Evolutionary conservation across 23 red algal species (phyloP).

Genomic region (Gracilaria gracilis): DNA sequence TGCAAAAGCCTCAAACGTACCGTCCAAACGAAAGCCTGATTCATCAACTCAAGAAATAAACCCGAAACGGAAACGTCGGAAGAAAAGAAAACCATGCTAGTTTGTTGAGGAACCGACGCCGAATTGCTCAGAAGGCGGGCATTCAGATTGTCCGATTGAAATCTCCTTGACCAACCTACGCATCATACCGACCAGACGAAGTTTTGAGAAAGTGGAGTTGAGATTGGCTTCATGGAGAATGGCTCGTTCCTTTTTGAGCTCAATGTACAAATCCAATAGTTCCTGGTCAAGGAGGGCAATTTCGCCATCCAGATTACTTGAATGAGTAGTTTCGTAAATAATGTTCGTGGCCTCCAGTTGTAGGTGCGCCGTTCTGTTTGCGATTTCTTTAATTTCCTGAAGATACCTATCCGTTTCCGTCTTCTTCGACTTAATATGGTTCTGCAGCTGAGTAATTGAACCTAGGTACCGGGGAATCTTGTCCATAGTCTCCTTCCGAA

Average conservation of each 20-base stretch:
- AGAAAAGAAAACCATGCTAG: conserved; percentile 13
- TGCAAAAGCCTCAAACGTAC: not conserved
- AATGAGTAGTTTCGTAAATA: conserved; percentile 59
- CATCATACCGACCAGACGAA: conserved; percentile 56
- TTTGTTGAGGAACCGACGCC: not conserved
- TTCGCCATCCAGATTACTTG: conserved; percentile 24
- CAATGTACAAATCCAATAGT: conserved; percentile 34
- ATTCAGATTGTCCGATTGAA: conserved; percentile 17
- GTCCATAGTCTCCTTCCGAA: conserved; percentile 46
- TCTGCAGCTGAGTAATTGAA: conserved; percentile 46
- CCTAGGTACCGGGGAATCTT: conserved; percentile 26
- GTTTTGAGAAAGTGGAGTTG: conserved; percentile 50
- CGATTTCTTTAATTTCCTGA: conserved; percentile 58
- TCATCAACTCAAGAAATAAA: not conserved
- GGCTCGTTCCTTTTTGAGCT: conserved; percentile 33
- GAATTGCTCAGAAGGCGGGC: conserved; percentile 9
- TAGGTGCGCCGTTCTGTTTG: conserved; percentile 16
- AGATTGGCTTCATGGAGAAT: conserved; percentile 7
- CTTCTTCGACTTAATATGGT: conserved; percentile 51
- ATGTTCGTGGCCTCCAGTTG: conserved; percentile 47
- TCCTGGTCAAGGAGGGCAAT: conserved; percentile 58
- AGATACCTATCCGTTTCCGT: conserved; percentile 57
- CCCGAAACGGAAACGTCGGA: conserved; percentile 11
- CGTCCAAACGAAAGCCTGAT: not conserved
- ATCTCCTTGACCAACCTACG: conserved; percentile 58